Evolutionary conservation across 2,329 filamentous ascomycete genomes (phyloP), one percentile per base, ranked within the genome.

Genomic region (Knufia fluminis): DNA sequence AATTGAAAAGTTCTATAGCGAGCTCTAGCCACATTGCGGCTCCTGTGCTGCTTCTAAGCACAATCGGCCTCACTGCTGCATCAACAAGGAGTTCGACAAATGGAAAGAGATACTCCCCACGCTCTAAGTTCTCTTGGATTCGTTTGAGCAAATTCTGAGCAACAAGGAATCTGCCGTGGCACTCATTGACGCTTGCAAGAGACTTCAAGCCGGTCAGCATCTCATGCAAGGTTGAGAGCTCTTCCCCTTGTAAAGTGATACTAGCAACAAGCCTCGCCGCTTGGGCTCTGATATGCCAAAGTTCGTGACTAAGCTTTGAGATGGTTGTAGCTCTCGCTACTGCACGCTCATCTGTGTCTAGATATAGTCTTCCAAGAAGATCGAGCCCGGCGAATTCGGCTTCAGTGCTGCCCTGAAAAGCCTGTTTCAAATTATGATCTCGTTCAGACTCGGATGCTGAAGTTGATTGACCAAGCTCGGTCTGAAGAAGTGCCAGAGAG

Each of bases 231-330:
- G 33, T 33, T 8, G n/a, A 19, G 4, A 46, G 24, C 20, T 50
- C 40, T 24, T 40, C 23, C 10, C 31, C 40, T 33, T 39, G 48
- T 17, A 31, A 10, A 14, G 31, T 35, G n/a, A 33, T 49, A 10
- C 33, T 51, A 2, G 51, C 52, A 17, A 57, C 36, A 14, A 58
- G 41, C 40, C 68, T 63, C 16, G 70, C 70, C 16, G 70, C 68
- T 46, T 72, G 70, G 46, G 72, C 70, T 49, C 70, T 62, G 24
- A 73, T 66, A 10, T 67, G 65, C 70, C 70, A 72, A 14, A 70
- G 66, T 1, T 64, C 62, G 51, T 68, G 70, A 24, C 63, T 64
- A n/a, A 71, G 56, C 32, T 72, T 67, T 33, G 59, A 59, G 3
- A 60, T 50, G 14, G 70, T 64, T 9, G 68, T 54, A 3, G 46